Evolutionary conservation across 2,329 filamentous ascomycete species (phyloP).

Genomic region (Fonsecaea monophora): DNA sequence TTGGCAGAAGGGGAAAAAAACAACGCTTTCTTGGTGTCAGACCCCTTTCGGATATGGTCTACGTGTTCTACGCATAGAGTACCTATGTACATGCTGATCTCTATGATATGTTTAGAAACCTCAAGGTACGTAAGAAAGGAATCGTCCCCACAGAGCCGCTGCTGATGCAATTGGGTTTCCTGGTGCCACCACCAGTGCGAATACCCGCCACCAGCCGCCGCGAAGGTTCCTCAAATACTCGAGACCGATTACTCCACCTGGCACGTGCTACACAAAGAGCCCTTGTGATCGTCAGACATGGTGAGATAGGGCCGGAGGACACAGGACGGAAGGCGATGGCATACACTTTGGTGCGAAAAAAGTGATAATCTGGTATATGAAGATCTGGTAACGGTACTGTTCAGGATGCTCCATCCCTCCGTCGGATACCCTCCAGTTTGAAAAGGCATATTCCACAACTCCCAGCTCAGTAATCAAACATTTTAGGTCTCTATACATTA

Average conservation of each 20-base stretch:
- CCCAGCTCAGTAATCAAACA: slow-evolving; percentile 4
- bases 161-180: background rate
- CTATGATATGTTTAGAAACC: slow-evolving; percentile 3
- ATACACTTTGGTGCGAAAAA: background rate
- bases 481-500: slow-evolving; percentile 18
- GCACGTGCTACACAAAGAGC: background rate
- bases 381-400: background rate
- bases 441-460: background rate
- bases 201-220: background rate
- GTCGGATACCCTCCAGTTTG: background rate
- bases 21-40: too few species aligned
- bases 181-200: too few species aligned
- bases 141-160: background rate
- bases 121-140: background rate
- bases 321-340: background rate
- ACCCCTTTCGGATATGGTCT: background rate
- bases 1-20: background rate
- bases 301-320: background rate
- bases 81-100: background rate
- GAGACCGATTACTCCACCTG: background rate
- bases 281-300: background rate
- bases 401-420: background rate
- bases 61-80: background rate
- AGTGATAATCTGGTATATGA: background rate
- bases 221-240: background rate